Percentiles rank a stretch among this genome's conserved stretches.
phyloP scores from a whole-genome alignment of 805 yeast genomes.

The Starmerella bacillaris region DNA sequence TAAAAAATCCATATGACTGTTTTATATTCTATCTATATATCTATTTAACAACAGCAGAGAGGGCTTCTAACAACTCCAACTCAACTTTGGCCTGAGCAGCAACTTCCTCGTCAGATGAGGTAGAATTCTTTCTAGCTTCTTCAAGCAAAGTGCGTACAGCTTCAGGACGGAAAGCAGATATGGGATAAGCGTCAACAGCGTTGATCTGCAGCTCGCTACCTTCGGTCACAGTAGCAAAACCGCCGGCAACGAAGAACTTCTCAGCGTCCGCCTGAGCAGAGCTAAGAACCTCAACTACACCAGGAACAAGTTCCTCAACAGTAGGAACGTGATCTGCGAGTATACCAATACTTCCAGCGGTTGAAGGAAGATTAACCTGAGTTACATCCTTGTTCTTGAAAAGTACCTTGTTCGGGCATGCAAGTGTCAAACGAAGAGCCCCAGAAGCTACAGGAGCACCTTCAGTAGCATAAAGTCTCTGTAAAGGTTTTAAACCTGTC shows the following conservation, averaged over 20 bases:
- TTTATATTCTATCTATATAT: too few relatives aligned
- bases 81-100: slow-evolving; percentile 93
- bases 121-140: slow-evolving; percentile 83
- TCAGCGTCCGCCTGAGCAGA: slow-evolving; percentile 42
- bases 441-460: slow-evolving; percentile 10
- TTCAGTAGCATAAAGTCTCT: too few relatives aligned
- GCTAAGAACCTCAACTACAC: slow-evolving; percentile 81
- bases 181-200: slow-evolving; percentile 87
- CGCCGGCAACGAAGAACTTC: slow-evolving; percentile 86
- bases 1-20: neutral
- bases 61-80: slow-evolving; percentile 89
- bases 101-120: slow-evolving; percentile 63
- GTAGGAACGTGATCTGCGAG: slow-evolving; percentile 95
- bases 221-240: slow-evolving; percentile 91
- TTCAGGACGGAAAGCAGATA: slow-evolving; percentile 64
- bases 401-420: slow-evolving; percentile 49
- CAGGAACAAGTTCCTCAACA: slow-evolving; percentile 91
- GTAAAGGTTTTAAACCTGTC: too few relatives aligned
- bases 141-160: slow-evolving; percentile 64
- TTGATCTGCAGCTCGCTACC: slow-evolving; percentile 78
- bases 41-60: slow-evolving; percentile 64
- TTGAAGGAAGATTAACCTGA: slow-evolving; percentile 91
- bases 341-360: slow-evolving; percentile 91
- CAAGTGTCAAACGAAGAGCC: slow-evolving; percentile 60
- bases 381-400: slow-evolving; percentile 22